phyloP scores from a whole-genome alignment of 2,329 filamentous ascomycete genomes.

The Xylariaceae sp. region DNA sequence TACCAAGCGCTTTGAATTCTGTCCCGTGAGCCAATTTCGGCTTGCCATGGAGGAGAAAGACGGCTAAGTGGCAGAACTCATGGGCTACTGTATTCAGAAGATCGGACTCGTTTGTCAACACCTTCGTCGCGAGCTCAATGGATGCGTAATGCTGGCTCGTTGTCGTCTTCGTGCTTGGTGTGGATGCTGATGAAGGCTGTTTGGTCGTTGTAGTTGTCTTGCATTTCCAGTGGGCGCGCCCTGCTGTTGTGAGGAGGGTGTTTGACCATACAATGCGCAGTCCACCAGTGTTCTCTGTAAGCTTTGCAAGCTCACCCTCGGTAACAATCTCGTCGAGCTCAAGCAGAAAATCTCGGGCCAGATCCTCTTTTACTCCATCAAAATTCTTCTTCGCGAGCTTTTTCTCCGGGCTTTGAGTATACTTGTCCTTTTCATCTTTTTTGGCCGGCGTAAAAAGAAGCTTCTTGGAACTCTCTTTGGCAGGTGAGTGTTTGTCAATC shows the following conservation, averaged over 20 bases:
- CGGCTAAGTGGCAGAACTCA: conserved; percentile 92
- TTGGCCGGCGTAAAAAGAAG: conserved; percentile 14
- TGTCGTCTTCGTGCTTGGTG: conserved; percentile 23
- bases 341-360: conserved; percentile 60
- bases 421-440: conserved; percentile 29
- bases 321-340: conserved; percentile 68
- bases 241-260: conserved; percentile 75
- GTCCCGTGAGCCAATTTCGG: conserved; percentile 75
- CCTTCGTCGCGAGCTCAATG: conserved; percentile 86
- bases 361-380: conserved; percentile 54
- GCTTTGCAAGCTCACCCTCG: conserved; percentile 50
- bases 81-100: conserved; percentile 91
- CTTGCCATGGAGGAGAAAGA: conserved; percentile 79
- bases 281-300: conserved; percentile 64
- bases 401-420: conserved; percentile 32
- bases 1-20: conserved; percentile 75
- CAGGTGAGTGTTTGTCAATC: conserved; percentile 32
- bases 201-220: conserved; percentile 44
- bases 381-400: conserved; percentile 56
- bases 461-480: conserved; percentile 22
- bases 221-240: conserved; percentile 68
- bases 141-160: conserved; percentile 55
- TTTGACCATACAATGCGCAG: conserved; percentile 71
- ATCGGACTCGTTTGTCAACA: conserved; percentile 73
- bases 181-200: conserved; percentile 6